Evolutionary conservation across 2,329 filamentous ascomycete species (phyloP).

Genomic region (Colletotrichum lini): DNA sequence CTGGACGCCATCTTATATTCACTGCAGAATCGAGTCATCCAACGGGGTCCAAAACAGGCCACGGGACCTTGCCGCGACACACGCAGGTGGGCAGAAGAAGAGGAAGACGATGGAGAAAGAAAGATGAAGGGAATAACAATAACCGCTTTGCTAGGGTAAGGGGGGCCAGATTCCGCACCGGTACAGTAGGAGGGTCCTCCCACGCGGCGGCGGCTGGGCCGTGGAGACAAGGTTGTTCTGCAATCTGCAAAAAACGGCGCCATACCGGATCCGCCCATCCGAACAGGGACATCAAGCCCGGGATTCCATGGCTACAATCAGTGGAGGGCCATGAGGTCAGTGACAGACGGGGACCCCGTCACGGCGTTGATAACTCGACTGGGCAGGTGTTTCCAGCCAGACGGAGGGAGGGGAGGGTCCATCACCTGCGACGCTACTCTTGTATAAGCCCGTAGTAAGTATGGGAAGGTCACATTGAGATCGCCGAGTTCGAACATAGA

Average conservation of each 20-base stretch:
- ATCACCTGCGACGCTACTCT: slow-evolving; percentile 27
- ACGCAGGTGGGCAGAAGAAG: background rate
- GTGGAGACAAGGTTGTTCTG: slow-evolving; percentile 18
- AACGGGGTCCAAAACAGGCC: background rate
- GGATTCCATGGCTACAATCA: slow-evolving; percentile 22
- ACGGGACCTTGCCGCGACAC: slow-evolving; percentile 6
- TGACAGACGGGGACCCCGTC: background rate
- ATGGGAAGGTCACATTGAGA: slow-evolving; percentile 26
- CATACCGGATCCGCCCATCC: slow-evolving; percentile 27
- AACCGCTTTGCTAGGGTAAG: no score
- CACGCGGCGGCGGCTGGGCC: slow-evolving; percentile 6
- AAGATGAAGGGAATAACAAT: no score
- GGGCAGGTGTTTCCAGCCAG: slow-evolving; percentile 35
- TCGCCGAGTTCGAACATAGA: slow-evolving; percentile 17
- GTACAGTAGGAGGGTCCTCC: slow-evolving; percentile 23
- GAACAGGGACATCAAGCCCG: slow-evolving; percentile 7
- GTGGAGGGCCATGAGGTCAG: background rate
- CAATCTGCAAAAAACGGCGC: background rate
- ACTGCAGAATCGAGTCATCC: slow-evolving; percentile 30
- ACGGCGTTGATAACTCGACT: slow-evolving; percentile 31
- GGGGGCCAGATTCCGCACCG: slow-evolving; percentile 27
- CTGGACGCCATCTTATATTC: background rate
- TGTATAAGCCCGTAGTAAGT: slow-evolving; percentile 17
- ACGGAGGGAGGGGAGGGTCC: slow-evolving; percentile 2
- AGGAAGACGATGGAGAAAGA: background rate